Percentiles rank a stretch among this genome's conserved stretches.
Conservation (phyloP, 495 filamentous ascomycete genomes). For the Durotheca rogersii region DNA sequence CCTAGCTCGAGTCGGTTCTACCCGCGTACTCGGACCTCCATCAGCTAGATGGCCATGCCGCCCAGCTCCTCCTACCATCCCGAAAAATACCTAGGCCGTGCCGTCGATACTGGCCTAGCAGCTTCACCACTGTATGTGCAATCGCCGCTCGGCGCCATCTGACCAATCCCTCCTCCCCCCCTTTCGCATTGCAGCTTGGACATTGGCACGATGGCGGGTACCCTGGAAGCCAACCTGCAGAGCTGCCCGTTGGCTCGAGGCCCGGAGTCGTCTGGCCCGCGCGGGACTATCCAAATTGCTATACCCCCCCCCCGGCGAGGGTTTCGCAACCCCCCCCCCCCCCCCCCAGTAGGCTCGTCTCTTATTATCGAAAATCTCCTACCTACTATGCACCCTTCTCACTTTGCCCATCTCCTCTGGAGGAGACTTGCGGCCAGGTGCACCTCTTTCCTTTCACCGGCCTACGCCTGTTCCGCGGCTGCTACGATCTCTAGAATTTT, state of each 20-base stretch:
- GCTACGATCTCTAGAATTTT: conserved; percentile 37
- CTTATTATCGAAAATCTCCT: conserved; percentile 33
- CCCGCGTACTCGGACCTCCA: conserved; percentile 21
- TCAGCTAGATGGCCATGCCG: no score
- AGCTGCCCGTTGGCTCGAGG: conserved; percentile 21
- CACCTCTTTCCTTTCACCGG: conserved; percentile 30
- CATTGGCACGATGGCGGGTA: conserved; percentile 14
- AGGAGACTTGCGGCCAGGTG: conserved; percentile 28
- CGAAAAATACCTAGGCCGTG: conserved; percentile 13
- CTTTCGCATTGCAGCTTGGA: conserved; percentile 12
- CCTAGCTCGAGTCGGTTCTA: conserved; percentile 23
- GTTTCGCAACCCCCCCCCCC: no score
- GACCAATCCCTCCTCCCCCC: conserved; percentile 11
- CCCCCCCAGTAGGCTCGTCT: conserved; percentile 20
- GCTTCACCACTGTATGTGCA: conserved; percentile 23
- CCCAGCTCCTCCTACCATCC: conserved; percentile 5
- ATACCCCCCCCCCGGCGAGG: conserved; percentile 22
- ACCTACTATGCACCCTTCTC: conserved; percentile 27
- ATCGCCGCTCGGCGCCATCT: conserved; percentile 13
- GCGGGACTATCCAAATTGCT: conserved; percentile 23
- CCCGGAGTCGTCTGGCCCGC: conserved; percentile 33
- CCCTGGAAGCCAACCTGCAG: conserved; percentile 24
- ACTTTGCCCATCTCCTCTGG: conserved; percentile 36
- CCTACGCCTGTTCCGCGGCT: conserved; percentile 31
- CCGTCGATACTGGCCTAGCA: conserved; percentile 13